Evolutionary conservation across 1,284 basidiomycete genomes (phyloP).

Genomic region (Hymenochaete sp.): DNA sequence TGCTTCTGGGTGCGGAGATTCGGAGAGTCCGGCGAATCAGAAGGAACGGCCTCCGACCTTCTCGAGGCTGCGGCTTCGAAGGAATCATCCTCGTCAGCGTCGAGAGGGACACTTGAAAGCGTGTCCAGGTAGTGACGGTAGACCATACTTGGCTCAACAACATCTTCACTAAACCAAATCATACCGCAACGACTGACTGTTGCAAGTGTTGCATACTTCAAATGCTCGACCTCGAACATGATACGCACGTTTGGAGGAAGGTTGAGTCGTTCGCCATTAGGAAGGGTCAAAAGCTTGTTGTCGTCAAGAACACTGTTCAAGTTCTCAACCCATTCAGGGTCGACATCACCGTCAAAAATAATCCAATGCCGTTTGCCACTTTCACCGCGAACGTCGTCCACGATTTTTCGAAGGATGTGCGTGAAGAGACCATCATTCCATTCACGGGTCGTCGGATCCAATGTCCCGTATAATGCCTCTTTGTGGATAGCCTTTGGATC

Average conservation of each 20-base stretch:
- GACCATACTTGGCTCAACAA: slow-evolving; percentile 87
- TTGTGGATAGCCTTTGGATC: slow-evolving; percentile 99
- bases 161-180: slow-evolving; percentile 99
- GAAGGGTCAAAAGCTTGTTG: slow-evolving; percentile 95
- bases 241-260: slow-evolving; percentile 95
- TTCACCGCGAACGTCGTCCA: slow-evolving; percentile 97
- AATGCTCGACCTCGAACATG: slow-evolving; percentile 99
- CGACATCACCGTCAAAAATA: slow-evolving; percentile 98
- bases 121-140: slow-evolving; percentile 84
- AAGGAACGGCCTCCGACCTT: slow-evolving; percentile 42
- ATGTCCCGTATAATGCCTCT: slow-evolving; percentile 93
- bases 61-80: slow-evolving; percentile 49
- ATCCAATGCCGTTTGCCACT: slow-evolving; percentile 98
- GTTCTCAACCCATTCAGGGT: slow-evolving; percentile 99
- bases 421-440: slow-evolving; percentile 99
- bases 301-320: slow-evolving; percentile 99
- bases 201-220: slow-evolving; percentile 94
- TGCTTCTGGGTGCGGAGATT: slow-evolving; percentile 75
- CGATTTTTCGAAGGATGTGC: slow-evolving; percentile 93
- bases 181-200: slow-evolving; percentile 99
- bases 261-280: slow-evolving; percentile 97
- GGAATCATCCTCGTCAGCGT: slow-evolving; percentile 84
- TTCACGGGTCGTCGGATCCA: slow-evolving; percentile 95
- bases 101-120: slow-evolving; percentile 71
- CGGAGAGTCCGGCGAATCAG: slow-evolving; percentile 47